phyloP scores from a whole-genome alignment of 192 early-diverging fungal genomes.

The Borealophlyctis nickersoniae region DNA sequence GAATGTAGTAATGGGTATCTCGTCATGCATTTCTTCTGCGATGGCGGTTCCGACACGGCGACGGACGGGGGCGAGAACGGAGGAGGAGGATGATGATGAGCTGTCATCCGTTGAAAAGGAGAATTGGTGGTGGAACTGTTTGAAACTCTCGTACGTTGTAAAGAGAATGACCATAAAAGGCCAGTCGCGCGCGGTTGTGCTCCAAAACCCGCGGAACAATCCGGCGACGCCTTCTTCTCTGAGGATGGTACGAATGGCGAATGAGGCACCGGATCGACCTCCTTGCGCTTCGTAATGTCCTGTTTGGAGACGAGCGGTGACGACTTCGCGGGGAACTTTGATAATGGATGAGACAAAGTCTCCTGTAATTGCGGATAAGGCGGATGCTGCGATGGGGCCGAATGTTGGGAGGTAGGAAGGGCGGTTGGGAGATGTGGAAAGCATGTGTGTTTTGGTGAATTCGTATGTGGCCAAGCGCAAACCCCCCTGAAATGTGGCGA shows the following conservation, averaged over 20 bases:
- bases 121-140: conserved; percentile 57
- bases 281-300: conserved; percentile 45
- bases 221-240: conserved; percentile 57
- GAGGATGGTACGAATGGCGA: conserved; percentile 46
- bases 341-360: conserved; percentile 60
- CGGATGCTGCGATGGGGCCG: conserved; percentile 59
- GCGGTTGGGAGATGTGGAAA: not conserved
- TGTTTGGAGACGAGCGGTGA: conserved; percentile 70
- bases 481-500: conserved; percentile 47
- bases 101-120: conserved; percentile 40
- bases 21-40: conserved; percentile 41
- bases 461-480: conserved; percentile 70
- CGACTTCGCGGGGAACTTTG: conserved; percentile 74
- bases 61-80: conserved; percentile 25
- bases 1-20: conserved; percentile 63
- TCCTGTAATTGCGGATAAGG: conserved; percentile 67
- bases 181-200: conserved; percentile 66
- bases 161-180: conserved; percentile 79
- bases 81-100: conserved; percentile 28
- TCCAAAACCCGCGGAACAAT: conserved; percentile 69
- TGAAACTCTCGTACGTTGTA: conserved; percentile 72
- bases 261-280: conserved; percentile 4
- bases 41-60: conserved; percentile 41
- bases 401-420: conserved; percentile 26
- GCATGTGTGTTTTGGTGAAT: conserved; percentile 48